Evolutionary conservation across 208 protist species (phyloP), one percentile per base, ranked within the genome.

Genomic region (Acanthamoeba castellanii): DNA sequence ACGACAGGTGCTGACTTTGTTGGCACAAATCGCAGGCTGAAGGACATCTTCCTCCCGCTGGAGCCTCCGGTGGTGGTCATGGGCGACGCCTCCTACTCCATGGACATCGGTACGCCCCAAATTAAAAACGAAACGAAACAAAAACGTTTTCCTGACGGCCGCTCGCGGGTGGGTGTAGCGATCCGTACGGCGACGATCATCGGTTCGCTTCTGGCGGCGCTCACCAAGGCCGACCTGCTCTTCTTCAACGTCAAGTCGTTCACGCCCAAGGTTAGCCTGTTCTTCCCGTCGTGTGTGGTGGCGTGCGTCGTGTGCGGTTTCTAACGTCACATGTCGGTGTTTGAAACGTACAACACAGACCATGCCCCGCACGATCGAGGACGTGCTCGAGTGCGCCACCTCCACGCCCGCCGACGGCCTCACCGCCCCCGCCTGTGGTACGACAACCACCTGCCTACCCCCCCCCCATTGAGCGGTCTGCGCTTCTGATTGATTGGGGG

Each of bases 161-260:
- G 16, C 52, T 9, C 52, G 52, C 52, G 52, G 9, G 52, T 57
- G 52, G 52, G 14, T 9, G 52, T 57, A 81, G 96, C 96, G 16
- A 87, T 97, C 55, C 47, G 95, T 25, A 82, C 93, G 9, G 72
- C 96, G 25, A 96, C 90, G 32, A 97, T 97, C 52, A 88, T 97
- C 47, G 74, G 74, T 11, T 96, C 64, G 45, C 20, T 97, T 2
- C 37, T 97, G 18, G 55, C 82, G 0, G 85, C 84, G 8, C 45
- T 96, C 5, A 94, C 87, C 34, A 76, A 95, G 42, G 87, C 96
- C 5, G 91, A 81, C 14, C 85, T 97, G 11, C 76, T 64, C n/a
- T 97, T 97, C 95, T 97, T 97, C 64, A 95, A 97, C 45, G 82
- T 93, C n/a, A 93, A 93, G 68, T 74, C 66, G 18, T 93, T 93